Evolutionary conservation across 1,284 basidiomycete genomes (phyloP), one percentile per base, ranked within the genome.

Genomic region (Apiotrichum mycotoxinovorans): DNA sequence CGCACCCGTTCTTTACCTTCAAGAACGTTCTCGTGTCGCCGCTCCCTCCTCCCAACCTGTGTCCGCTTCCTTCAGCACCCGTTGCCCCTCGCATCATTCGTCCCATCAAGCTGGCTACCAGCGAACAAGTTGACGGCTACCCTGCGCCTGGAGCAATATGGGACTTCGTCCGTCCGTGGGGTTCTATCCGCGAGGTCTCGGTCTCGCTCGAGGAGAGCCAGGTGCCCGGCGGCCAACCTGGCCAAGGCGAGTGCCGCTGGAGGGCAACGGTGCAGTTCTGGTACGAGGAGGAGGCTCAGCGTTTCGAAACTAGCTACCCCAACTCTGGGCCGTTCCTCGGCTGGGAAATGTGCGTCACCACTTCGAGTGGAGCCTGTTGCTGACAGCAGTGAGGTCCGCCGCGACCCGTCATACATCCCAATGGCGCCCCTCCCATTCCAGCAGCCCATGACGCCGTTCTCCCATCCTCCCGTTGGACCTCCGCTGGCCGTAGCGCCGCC

Each of bases 231-330:
- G 84, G 83, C 59, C 44, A 30, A 17, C 33, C 33, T 15, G 46
- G 43, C 25, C 12, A 26, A 17, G 83, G 83, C 25, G 49, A 52
- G 25, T 49, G 54, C 1, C 49, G n/a, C 84, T 87, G 63, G 85
- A 85, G 40, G 80, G 85, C 58, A 84, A 88, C 69, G 85, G 82
- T 92, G 51, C 88, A 92, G 72, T 93, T 89, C 73, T 93, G 88
- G 88, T 84, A 85, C 63, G 89, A 92, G 73, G 88, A 89, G 44
- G 90, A 93, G 70, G 90, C 89, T 4, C 81, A 82, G 20, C 76
- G 80, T 22, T 88, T 88, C 2, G 89, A 92, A 68, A 83, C 85
- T 47, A 84, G 64, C 1, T 71, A 69, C 40, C 66, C 60, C 8
- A 52, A 60, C 20, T 48, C 42, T 0, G 60, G 61, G 23, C 34